These are phyloP conservation scores for Amanita thiersii DNA, from an alignment of 768 basidiomycete species.

Conservation along the genomic window DNA sequence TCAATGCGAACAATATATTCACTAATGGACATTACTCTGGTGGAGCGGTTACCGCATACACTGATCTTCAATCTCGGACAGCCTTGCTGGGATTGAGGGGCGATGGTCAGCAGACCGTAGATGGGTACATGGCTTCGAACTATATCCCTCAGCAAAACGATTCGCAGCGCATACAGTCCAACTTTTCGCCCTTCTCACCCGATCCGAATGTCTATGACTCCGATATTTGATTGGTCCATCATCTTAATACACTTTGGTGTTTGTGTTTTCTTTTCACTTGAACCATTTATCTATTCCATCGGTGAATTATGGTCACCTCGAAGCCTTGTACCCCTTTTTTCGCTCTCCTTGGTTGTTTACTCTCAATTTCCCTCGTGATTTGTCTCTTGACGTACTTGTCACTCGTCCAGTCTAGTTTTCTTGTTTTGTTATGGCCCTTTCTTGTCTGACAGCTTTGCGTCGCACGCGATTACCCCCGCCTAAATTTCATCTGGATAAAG, in stretches of 20 bases:
- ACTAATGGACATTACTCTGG: slow-evolving; percentile 14
- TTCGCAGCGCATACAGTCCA: slow-evolving; percentile 27
- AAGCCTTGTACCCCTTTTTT: slow-evolving; percentile 1
- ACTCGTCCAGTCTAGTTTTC: slow-evolving; percentile 7
- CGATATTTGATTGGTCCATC: slow-evolving; percentile 13
- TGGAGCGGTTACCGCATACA: slow-evolving; percentile 8
- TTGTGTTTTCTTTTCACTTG: slow-evolving; percentile 5
- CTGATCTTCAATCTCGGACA: slow-evolving; percentile 3
- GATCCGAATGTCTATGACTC: slow-evolving; percentile 47
- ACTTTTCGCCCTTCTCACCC: slow-evolving; percentile 76
- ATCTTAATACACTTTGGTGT: slow-evolving; percentile 7
- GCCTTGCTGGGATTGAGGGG: background rate
- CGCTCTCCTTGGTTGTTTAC: slow-evolving; percentile 3
- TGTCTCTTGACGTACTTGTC: slow-evolving; percentile 6
- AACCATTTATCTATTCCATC: slow-evolving; percentile 4
- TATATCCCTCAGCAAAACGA: slow-evolving; percentile 14
- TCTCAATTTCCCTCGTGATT: slow-evolving; percentile 1
- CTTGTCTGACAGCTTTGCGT: slow-evolving; percentile 3
- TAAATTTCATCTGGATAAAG: slow-evolving; percentile 5
- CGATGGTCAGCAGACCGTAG: background rate
- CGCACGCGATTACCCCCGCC: slow-evolving; percentile 10
- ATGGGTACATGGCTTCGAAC: slow-evolving; percentile 1
- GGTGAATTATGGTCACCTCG: background rate
- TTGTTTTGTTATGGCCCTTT: slow-evolving; percentile 9
- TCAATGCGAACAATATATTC: slow-evolving; percentile 11